These are phyloP conservation scores for Geosiphon pyriformis DNA, from an alignment of 192 early-diverging fungal species.

Conservation along the genomic window DNA sequence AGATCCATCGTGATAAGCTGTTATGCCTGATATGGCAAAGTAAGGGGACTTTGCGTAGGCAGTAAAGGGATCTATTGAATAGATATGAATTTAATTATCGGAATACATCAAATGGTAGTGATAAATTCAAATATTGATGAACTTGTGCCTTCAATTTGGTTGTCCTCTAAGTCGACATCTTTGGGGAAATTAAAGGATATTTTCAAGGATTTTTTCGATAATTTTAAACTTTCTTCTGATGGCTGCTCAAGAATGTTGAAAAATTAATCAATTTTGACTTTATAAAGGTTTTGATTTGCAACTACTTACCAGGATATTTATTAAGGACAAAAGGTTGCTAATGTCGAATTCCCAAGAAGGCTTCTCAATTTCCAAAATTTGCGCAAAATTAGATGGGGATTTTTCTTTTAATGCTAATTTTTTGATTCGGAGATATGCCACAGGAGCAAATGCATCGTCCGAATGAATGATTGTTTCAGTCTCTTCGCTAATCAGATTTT, in stretches of 20 bases:
- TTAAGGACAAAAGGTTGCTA: not conserved
- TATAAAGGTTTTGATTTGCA: too few relatives aligned
- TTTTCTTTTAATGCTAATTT: slow-evolving; percentile 69
- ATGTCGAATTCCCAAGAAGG: slow-evolving; percentile 14
- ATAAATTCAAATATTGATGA: too few relatives aligned
- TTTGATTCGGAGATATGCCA: slow-evolving; percentile 73
- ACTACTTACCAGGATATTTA: too few relatives aligned
- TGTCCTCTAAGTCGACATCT: too few relatives aligned
- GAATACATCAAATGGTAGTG: too few relatives aligned
- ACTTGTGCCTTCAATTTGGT: too few relatives aligned
- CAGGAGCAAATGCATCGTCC: slow-evolving; percentile 75
- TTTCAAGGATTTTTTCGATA: too few relatives aligned
- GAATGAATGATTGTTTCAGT: slow-evolving; percentile 69
- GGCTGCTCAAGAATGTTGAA: too few relatives aligned
- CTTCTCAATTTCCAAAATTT: not conserved
- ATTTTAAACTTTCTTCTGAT: too few relatives aligned
- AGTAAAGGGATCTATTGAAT: slow-evolving; percentile 8
- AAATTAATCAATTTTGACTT: too few relatives aligned
- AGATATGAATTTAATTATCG: too few relatives aligned
- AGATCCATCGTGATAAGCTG: slow-evolving; percentile 31
- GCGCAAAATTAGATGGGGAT: slow-evolving; percentile 21
- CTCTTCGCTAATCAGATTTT: slow-evolving; percentile 52
- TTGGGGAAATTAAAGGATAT: too few relatives aligned
- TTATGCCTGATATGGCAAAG: slow-evolving; percentile 40
- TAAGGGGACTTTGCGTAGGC: not conserved